phyloP scores from a whole-genome alignment of 2,329 filamentous ascomycete genomes.

The Fusarium coicis region DNA sequence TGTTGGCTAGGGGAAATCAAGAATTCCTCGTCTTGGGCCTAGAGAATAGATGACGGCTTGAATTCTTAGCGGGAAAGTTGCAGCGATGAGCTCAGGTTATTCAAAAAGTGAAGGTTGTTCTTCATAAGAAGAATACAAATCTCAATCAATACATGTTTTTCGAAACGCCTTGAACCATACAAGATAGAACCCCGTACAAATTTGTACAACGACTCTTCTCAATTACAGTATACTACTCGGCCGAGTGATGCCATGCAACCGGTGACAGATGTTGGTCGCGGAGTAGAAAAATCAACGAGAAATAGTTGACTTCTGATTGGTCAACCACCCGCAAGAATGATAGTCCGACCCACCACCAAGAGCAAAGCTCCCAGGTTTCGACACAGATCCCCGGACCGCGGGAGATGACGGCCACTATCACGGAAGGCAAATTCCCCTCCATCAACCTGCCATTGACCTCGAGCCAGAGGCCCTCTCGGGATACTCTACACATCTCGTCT shows the following conservation, averaged over 20 bases:
- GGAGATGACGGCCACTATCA: conserved; percentile 49
- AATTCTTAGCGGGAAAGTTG: background rate
- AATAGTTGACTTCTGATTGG: conserved; percentile 48
- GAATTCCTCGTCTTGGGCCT: background rate
- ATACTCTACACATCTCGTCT: conserved; percentile 44
- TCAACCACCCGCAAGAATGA: conserved; percentile 44
- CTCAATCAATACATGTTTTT: background rate
- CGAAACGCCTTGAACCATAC: background rate
- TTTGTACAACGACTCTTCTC: background rate
- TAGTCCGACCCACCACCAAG: conserved; percentile 46
- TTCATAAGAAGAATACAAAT: background rate
- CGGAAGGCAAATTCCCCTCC: conserved; percentile 47
- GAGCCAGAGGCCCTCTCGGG: conserved; percentile 51
- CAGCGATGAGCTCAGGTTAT: background rate
- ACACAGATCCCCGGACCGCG: conserved; percentile 39
- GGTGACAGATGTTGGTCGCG: conserved; percentile 10
- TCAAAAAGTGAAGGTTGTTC: background rate
- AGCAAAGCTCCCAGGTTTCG: conserved; percentile 48
- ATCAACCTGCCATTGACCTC: conserved; percentile 50
- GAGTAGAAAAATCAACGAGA: conserved; percentile 40
- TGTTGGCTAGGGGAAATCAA: background rate
- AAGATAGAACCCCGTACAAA: background rate
- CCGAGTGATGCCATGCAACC: conserved; percentile 18
- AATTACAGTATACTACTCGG: background rate
- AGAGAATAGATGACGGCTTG: conserved; percentile 22